Evolutionary conservation across 2,329 filamentous ascomycete species (phyloP), one percentile per base, ranked within the genome.

Genomic region (Ceratocystiopsis brevicomis): DNA sequence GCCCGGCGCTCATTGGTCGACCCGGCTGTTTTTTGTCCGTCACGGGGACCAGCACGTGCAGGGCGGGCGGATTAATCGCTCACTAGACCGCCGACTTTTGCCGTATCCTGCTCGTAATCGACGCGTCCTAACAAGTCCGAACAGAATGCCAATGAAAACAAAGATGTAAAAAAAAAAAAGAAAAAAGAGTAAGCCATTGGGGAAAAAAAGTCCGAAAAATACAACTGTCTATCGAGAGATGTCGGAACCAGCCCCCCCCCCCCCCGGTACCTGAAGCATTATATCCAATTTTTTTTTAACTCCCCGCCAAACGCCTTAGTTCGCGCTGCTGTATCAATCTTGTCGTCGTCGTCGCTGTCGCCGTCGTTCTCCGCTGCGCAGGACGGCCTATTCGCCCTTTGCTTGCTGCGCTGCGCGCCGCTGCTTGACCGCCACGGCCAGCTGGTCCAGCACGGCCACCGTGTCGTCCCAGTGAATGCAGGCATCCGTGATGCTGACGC

Each of bases 391-490:
- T 9, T 30, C 25, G 25, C 25, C 10, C 25, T 30, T 30, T 8
- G 25, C 25, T 9, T 30, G 25, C 25, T 30, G 25, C 25, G 8
- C 25, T 4, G 25, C 25, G 58, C 82, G 73, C 54, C 85, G 73
- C 58, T 79, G 72, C 57, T 78, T 77, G 43, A 95, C 84, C 25
- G 86, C 82, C 43, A 77, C 71, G 16, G 88, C 88, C 38, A 98
- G 72, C 41, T 68, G 68, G 51, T 81, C 79, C 12, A 96, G 73
- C 2, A 88, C 80, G 1, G 65, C 63, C 53, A 87, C 78, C 4
- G 90, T 96, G 53, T 92, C 84, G 49, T 88, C 76, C 88, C 87
- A 96, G 61, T 78, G 70, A 58, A 98, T 95, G 63, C 90, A 98
- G 40, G 90, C 88, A 61, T 98, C 90, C 0, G 90, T 98, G 60